These are phyloP conservation scores for Wickerhamomyces queroliae DNA, from an alignment of 805 yeast species.

Conservation along the genomic window DNA sequence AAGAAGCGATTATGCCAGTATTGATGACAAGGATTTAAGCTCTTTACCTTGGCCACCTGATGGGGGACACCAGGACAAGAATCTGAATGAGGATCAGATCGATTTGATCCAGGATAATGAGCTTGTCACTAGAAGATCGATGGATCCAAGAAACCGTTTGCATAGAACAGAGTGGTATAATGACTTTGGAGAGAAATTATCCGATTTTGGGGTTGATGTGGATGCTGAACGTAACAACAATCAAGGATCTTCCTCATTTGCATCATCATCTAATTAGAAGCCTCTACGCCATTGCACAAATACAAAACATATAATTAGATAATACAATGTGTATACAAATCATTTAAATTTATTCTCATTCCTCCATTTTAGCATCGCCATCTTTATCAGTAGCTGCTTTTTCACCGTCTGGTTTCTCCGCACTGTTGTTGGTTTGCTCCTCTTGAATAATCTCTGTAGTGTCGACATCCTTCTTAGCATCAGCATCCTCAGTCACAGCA, in stretches of 20 bases:
- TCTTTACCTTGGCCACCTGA: constrained; percentile 93
- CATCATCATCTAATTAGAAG: neutral
- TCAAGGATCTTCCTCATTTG: neutral
- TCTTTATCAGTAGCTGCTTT: constrained; percentile 18
- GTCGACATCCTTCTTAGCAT: constrained; percentile 8
- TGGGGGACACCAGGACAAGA: constrained; percentile 44
- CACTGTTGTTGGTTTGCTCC: constrained; percentile 5
- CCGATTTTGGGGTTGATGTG: constrained; percentile 84
- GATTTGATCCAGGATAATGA: constrained; percentile 12
- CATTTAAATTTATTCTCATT: constrained; percentile 4
- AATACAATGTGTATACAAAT: neutral
- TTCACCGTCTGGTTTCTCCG: constrained; percentile 3
- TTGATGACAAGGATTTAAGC: constrained; percentile 49
- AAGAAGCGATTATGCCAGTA: constrained; percentile 45
- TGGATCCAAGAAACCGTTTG: constrained; percentile 6
- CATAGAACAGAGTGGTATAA: constrained; percentile 58
- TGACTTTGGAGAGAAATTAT: constrained; percentile 75
- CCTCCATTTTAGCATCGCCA: constrained; percentile 26
- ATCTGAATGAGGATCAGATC: neutral
- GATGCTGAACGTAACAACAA: constrained; percentile 42
- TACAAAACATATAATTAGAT: neutral
- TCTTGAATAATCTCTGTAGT: constrained; percentile 14
- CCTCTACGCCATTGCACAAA: neutral
- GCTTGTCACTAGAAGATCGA: constrained; percentile 20
- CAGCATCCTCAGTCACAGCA: constrained; percentile 22